Percentiles rank a stretch among this genome's conserved stretches.
These are phyloP conservation scores for Coemansia erecta DNA, from an alignment of 192 early-diverging fungal genomes.

Conservation along the genomic window DNA sequence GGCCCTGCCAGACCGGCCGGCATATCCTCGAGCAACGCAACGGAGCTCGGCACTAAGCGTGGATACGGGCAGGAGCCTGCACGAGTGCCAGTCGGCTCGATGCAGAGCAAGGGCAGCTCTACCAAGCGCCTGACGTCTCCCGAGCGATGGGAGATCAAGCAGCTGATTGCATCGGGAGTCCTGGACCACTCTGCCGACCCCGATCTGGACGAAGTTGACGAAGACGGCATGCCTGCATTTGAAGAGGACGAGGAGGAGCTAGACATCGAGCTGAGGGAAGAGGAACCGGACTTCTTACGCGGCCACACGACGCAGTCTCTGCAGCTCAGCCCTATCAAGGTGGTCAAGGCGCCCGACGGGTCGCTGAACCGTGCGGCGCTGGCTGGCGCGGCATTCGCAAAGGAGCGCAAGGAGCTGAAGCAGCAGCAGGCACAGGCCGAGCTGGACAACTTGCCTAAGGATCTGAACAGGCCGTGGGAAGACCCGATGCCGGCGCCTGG, in stretches of 20 bases:
- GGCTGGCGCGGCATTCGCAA: slow-evolving; percentile 86
- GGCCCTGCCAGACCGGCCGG: slow-evolving; percentile 13
- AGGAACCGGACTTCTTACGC: slow-evolving; percentile 91
- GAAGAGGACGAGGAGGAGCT: slow-evolving; percentile 93
- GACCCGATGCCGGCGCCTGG: slow-evolving; percentile 91
- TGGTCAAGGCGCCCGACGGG: slow-evolving; percentile 97
- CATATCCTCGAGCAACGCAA: slow-evolving; percentile 31
- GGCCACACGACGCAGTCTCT: slow-evolving; percentile 86
- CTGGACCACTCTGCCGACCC: slow-evolving; percentile 83
- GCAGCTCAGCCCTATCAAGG: slow-evolving; percentile 92
- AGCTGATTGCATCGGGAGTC: slow-evolving; percentile 93
- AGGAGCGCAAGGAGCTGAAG: slow-evolving; percentile 90
- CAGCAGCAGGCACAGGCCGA: slow-evolving; percentile 79
- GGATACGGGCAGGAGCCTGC: neutral
- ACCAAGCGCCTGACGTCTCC: slow-evolving; percentile 90
- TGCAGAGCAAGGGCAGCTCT: slow-evolving; percentile 18
- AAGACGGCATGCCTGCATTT: slow-evolving; percentile 72
- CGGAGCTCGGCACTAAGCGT: slow-evolving; percentile 14
- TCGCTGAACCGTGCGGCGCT: slow-evolving; percentile 94
- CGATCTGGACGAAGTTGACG: slow-evolving; percentile 74
- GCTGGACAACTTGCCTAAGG: slow-evolving; percentile 78
- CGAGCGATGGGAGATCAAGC: slow-evolving; percentile 96
- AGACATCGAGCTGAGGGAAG: slow-evolving; percentile 94
- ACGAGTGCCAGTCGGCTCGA: neutral
- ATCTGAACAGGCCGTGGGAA: slow-evolving; percentile 85